Percentiles rank a stretch among this genome's conserved stretches.
These are phyloP conservation scores for Suhomyces pyralidae DNA, from an alignment of 805 yeast genomes.

Conservation along the genomic window DNA sequence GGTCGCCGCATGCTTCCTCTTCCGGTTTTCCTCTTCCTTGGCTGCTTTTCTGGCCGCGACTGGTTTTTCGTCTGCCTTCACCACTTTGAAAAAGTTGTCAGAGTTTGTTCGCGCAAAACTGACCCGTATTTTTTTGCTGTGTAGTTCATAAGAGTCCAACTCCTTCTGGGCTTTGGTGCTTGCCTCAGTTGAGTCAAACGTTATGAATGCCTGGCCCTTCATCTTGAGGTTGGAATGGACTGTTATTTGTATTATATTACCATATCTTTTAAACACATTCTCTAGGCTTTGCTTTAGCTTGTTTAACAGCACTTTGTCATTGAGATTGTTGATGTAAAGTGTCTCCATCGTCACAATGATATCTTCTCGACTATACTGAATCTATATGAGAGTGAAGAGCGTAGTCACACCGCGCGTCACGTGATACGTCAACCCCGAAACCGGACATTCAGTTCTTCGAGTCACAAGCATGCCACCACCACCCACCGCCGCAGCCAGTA, in stretches of 20 bases:
- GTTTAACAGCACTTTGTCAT: constrained; percentile 60
- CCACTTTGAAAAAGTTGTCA: constrained; percentile 28
- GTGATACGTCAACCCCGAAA: no score
- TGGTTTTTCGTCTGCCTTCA: constrained; percentile 15
- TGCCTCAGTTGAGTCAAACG: constrained; percentile 41
- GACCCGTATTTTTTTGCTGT: constrained; percentile 48
- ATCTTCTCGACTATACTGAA: no score
- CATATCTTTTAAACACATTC: constrained; percentile 43
- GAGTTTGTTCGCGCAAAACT: constrained; percentile 43
- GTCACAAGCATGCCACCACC: no score
- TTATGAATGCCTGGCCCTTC: constrained; percentile 82
- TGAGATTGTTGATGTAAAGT: constrained; percentile 68
- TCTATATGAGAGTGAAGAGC: no score
- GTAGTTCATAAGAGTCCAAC: constrained; percentile 40
- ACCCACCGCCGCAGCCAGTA: no score
- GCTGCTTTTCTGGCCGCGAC: constrained; percentile 20
- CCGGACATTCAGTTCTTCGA: no score
- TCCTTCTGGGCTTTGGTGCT: constrained; percentile 47
- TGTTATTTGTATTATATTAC: constrained; percentile 48
- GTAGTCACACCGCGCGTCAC: no score
- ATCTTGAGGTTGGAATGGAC: constrained; percentile 61
- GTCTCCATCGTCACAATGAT: constrained; percentile 27
- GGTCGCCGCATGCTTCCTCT: constrained; percentile 10
- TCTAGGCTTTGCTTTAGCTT: constrained; percentile 46
- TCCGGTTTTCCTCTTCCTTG: constrained; percentile 11